Percentiles rank a stretch among this genome's conserved stretches.
phyloP scores from a whole-genome alignment of 75 land plant species.

The Pinus taeda region DNA sequence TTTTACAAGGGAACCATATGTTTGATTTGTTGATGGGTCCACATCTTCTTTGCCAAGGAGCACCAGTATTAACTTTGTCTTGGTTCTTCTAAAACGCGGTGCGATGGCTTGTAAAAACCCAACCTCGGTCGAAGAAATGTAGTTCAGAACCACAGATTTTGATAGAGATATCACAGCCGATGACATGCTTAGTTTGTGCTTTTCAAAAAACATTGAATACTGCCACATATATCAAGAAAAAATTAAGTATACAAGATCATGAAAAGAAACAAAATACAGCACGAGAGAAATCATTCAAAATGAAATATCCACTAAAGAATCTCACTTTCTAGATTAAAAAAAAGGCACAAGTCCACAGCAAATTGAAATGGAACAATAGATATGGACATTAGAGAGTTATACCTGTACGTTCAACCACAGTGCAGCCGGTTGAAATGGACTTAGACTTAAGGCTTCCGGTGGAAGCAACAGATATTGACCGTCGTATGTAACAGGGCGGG shows the following conservation, averaged over 20 bases:
- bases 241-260: background rate
- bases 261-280: conserved; percentile 70
- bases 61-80: conserved; percentile 60
- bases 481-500: conserved; percentile 37
- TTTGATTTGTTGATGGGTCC: conserved; percentile 69
- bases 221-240: conserved; percentile 19
- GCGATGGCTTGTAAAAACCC: conserved; percentile 56
- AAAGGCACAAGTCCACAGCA: background rate
- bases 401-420: conserved; percentile 60
- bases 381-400: conserved; percentile 5
- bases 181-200: conserved; percentile 36
- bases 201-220: conserved; percentile 65
- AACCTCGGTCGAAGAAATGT: conserved; percentile 79
- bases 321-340: conserved; percentile 69
- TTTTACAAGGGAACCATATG: conserved; percentile 41
- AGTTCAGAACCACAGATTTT: conserved; percentile 13
- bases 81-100: conserved; percentile 19
- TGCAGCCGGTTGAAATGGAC: conserved; percentile 18
- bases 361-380: too few species aligned
- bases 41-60: conserved; percentile 21
- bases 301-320: background rate
- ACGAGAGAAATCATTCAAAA: conserved; percentile 72
- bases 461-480: background rate
- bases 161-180: conserved; percentile 8
- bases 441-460: conserved; percentile 31